These are phyloP conservation scores for Endoconidiophora polonica DNA, from an alignment of 2,329 filamentous ascomycete genomes.

Conservation along the genomic window DNA sequence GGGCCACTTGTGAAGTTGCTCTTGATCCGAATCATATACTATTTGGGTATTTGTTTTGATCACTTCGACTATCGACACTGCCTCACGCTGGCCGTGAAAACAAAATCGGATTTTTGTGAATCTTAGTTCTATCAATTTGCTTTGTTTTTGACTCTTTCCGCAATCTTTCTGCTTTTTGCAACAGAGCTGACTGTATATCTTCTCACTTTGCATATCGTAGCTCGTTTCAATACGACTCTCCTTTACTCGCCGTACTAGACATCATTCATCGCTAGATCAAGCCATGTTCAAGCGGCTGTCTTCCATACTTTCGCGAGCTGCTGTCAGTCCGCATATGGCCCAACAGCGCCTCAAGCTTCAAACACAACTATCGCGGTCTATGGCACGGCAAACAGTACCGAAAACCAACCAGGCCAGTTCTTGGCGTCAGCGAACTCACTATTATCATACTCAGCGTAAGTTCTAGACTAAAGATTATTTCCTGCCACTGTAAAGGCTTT, in stretches of 20 bases:
- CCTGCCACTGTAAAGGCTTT: no score
- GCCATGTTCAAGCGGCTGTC: slow-evolving; percentile 1
- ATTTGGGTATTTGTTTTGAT: no score
- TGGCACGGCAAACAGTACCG: background rate
- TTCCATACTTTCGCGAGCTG: slow-evolving; percentile 3
- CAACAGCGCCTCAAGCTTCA: background rate
- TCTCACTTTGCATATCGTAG: background rate
- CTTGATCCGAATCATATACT: no score
- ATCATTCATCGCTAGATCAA: no score
- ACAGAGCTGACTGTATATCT: background rate
- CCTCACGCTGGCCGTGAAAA: no score
- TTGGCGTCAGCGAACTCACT: background rate
- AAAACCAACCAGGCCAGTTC: background rate
- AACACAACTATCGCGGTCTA: background rate
- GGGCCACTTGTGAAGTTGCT: no score
- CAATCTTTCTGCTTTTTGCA: background rate
- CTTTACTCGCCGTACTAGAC: background rate
- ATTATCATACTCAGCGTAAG: background rate
- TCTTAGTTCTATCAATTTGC: no score
- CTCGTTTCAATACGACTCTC: background rate
- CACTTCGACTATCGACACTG: no score
- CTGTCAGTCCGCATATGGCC: background rate
- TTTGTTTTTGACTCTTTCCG: background rate
- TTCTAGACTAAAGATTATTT: background rate
- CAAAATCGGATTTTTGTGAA: no score